phyloP scores from a whole-genome alignment of 768 basidiomycete genomes.

The Auricularia sp. region DNA sequence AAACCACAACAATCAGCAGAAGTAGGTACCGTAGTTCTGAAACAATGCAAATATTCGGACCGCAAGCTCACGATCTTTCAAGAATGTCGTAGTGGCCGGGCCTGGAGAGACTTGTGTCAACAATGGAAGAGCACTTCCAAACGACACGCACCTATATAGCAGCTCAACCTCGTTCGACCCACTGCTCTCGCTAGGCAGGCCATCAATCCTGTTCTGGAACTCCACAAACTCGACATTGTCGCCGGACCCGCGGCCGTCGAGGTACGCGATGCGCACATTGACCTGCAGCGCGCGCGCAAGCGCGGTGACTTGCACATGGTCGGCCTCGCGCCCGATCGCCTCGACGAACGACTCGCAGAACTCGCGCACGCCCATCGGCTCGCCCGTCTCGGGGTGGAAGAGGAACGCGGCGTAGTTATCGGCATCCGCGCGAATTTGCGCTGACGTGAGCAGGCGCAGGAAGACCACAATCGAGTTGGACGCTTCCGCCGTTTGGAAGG shows the following conservation, averaged over 20 bases:
- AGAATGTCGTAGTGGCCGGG: slow-evolving; percentile 88
- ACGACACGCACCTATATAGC: slow-evolving; percentile 56
- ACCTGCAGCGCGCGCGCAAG: slow-evolving; percentile 57
- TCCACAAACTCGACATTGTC: slow-evolving; percentile 58
- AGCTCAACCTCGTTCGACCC: slow-evolving; percentile 48
- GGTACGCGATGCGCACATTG: slow-evolving; percentile 67
- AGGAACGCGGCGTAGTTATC: slow-evolving; percentile 62
- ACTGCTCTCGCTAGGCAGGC: slow-evolving; percentile 9
- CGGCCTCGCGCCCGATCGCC: slow-evolving; percentile 70
- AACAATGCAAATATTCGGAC: too few species aligned
- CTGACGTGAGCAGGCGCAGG: slow-evolving; percentile 74
- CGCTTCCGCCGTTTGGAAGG: slow-evolving; percentile 47
- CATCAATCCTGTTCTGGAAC: slow-evolving; percentile 42
- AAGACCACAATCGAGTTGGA: slow-evolving; percentile 72
- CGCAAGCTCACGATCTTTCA: slow-evolving; percentile 4
- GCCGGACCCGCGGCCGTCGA: slow-evolving; percentile 49
- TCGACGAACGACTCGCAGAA: slow-evolving; percentile 80
- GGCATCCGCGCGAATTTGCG: slow-evolving; percentile 61
- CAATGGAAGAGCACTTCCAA: slow-evolving; percentile 1
- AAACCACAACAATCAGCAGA: too few species aligned
- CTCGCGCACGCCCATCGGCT: slow-evolving; percentile 42
- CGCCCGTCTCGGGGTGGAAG: slow-evolving; percentile 61
- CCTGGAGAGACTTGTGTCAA: slow-evolving; percentile 27
- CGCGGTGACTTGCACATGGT: slow-evolving; percentile 76
- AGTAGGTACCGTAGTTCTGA: too few species aligned